Conservation (phyloP, 164 flowering plant genomes). For the Aristolochia californica region DNA sequence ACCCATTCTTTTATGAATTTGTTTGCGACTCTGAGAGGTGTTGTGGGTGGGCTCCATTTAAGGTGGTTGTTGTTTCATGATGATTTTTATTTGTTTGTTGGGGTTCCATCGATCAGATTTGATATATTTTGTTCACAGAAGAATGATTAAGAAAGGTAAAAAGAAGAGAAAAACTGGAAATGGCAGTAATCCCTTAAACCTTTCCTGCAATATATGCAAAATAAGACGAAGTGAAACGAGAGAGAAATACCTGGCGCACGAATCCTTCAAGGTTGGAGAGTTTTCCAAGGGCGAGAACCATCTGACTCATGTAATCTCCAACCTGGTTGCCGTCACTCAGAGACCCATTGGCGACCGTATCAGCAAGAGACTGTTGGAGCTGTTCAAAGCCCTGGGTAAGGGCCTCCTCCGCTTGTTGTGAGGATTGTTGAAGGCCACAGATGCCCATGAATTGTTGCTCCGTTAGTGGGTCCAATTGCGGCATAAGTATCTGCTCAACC, state of each 20-base stretch:
- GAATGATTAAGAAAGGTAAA: too few species aligned
- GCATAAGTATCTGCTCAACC: constrained; percentile 45
- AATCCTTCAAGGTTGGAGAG: constrained; percentile 90
- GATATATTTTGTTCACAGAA: too few species aligned
- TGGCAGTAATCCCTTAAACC: too few species aligned
- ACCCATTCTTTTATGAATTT: too few species aligned
- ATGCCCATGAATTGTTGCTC: constrained; percentile 91
- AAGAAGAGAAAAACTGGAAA: too few species aligned
- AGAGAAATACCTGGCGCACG: constrained; percentile 62
- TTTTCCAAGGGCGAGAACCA: constrained; percentile 82
- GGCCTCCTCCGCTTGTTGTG: constrained; percentile 95
- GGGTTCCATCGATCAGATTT: too few species aligned
- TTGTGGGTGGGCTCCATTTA: too few species aligned
- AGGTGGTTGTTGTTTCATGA: too few species aligned
- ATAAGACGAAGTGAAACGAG: not conserved
- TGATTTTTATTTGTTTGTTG: too few species aligned
- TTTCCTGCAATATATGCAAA: too few species aligned
- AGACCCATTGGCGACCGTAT: constrained; percentile 55
- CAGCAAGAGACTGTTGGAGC: constrained; percentile 76
- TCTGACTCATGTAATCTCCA: constrained; percentile 54
- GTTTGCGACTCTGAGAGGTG: too few species aligned
- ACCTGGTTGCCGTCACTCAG: constrained; percentile 33
- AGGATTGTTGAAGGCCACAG: constrained; percentile 71
- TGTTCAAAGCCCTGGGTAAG: constrained; percentile 88
- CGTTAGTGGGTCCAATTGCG: constrained; percentile 78